These are phyloP conservation scores for Nicotiana paniculata DNA, from an alignment of 257 asterid species.

Conservation along the genomic window DNA sequence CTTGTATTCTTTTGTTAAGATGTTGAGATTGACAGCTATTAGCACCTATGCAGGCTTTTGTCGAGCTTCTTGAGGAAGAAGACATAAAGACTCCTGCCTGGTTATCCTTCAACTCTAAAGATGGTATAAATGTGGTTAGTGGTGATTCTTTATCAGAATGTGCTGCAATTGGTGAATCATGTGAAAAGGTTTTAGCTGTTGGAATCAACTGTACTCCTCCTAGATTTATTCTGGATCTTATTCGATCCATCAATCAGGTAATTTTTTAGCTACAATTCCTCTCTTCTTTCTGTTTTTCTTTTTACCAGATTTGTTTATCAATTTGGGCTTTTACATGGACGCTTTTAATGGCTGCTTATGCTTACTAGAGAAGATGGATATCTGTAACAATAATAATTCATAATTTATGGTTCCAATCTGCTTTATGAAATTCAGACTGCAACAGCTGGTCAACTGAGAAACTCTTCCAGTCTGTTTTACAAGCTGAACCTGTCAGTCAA, in stretches of 20 bases:
- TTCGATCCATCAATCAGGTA: constrained; percentile 64
- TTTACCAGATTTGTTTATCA: neutral
- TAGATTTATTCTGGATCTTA: constrained; percentile 65
- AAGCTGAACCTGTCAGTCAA: neutral
- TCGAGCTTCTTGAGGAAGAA: constrained; percentile 73
- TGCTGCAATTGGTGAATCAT: constrained; percentile 58
- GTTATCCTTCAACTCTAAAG: constrained; percentile 88
- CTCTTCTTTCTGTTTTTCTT: constrained; percentile 1
- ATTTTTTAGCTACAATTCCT: neutral
- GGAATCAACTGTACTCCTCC: constrained; percentile 95
- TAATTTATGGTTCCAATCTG: neutral
- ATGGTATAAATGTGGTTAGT: constrained; percentile 73
- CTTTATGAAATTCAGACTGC: neutral
- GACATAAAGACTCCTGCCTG: constrained; percentile 67
- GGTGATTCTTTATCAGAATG: constrained; percentile 77
- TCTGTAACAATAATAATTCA: neutral
- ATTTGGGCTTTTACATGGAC: neutral
- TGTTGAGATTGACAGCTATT: constrained; percentile 15
- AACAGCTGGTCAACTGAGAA: neutral
- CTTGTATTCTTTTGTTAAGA: neutral
- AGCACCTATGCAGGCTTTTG: constrained; percentile 59
- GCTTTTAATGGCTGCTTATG: neutral
- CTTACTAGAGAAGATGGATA: constrained; percentile 1
- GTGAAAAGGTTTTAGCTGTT: constrained; percentile 60
- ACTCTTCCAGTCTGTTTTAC: neutral